Evolutionary conservation across 78 protist species (phyloP).

Genomic region (Dictyostelium intermedium): DNA sequence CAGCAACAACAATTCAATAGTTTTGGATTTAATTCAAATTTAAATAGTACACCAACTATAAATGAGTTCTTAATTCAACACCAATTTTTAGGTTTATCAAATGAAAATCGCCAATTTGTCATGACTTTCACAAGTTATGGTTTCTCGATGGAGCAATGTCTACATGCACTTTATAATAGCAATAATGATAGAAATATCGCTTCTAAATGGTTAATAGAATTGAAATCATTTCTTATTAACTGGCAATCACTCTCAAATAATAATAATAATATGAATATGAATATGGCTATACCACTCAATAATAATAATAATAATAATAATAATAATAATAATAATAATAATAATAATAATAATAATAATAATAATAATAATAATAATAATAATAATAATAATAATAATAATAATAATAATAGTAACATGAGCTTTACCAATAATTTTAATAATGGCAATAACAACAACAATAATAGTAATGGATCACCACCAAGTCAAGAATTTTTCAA

Average conservation of each 20-base stretch:
- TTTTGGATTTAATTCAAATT: background rate
- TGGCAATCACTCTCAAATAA: constrained; percentile 27
- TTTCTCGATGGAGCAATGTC: constrained; percentile 56
- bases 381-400: background rate
- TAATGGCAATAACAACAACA: background rate
- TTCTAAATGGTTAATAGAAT: constrained; percentile 48
- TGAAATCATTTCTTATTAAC: constrained; percentile 37
- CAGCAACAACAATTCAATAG: background rate
- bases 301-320: background rate
- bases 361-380: background rate
- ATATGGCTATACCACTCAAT: background rate
- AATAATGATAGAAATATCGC: constrained; percentile 52
- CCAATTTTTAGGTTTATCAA: background rate
- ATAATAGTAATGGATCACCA: background rate
- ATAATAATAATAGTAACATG: background rate
- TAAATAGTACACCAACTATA: background rate
- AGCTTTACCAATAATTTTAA: background rate
- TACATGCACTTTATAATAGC: constrained; percentile 30
- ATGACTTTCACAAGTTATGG: constrained; percentile 47
- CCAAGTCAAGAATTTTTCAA: background rate
- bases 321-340: background rate
- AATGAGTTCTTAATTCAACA: background rate
- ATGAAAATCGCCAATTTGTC: constrained; percentile 17
- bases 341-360: background rate
- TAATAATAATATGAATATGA: background rate